Evolutionary conservation across 2,329 filamentous ascomycete species (phyloP).

Genomic region (Aspergillus hiratsukae): DNA sequence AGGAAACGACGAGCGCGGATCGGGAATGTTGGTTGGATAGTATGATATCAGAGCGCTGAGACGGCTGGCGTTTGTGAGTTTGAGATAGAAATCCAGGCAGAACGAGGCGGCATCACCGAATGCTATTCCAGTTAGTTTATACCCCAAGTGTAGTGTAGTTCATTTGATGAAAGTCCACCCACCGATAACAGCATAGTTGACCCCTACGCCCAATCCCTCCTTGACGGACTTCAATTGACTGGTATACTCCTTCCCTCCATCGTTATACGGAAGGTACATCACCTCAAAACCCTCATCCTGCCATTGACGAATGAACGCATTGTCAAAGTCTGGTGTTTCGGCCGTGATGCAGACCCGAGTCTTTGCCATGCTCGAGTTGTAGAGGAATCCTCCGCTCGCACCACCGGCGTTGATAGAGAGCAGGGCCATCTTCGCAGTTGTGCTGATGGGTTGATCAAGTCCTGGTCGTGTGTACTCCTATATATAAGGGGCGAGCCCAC

Average conservation of each 20-base stretch:
- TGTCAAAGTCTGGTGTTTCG: slow-evolving; percentile 47
- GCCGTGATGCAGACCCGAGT: slow-evolving; percentile 31
- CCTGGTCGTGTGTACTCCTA: neutral
- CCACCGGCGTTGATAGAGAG: slow-evolving; percentile 32
- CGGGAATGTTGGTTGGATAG: slow-evolving; percentile 57
- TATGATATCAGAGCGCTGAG: slow-evolving; percentile 59
- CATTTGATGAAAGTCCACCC: slow-evolving; percentile 16
- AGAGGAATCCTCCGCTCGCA: slow-evolving; percentile 30
- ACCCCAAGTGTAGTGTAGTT: neutral
- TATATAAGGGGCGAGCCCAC: neutral
- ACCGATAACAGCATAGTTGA: slow-evolving; percentile 61
- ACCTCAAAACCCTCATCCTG: slow-evolving; percentile 58
- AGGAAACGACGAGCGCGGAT: slow-evolving; percentile 37
- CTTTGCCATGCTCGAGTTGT: slow-evolving; percentile 30
- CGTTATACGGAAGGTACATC: slow-evolving; percentile 53
- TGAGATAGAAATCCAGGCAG: slow-evolving; percentile 55
- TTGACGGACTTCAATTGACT: slow-evolving; percentile 48
- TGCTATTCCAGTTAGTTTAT: slow-evolving; percentile 37
- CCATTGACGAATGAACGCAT: slow-evolving; percentile 51
- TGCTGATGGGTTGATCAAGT: neutral
- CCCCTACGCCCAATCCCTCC: slow-evolving; percentile 53
- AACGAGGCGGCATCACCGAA: slow-evolving; percentile 59
- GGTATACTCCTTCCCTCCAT: slow-evolving; percentile 48
- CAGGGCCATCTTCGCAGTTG: slow-evolving; percentile 19
- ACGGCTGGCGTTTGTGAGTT: slow-evolving; percentile 49